Conservation (phyloP, 1,139 yeast species). For the Yamadazyma sp. region DNA sequence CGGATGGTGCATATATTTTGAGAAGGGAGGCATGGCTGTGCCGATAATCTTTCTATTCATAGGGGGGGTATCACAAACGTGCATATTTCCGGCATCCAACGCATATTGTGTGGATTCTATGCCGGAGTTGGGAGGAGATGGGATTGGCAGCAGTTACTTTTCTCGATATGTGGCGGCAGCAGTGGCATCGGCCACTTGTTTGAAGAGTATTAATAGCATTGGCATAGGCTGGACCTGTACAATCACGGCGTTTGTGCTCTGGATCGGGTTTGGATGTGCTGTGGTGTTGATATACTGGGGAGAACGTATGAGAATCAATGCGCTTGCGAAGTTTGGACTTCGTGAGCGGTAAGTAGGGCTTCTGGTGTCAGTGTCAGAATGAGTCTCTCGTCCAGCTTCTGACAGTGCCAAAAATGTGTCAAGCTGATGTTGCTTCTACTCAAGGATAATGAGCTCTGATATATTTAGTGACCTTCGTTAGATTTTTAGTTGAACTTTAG, state of each 20-base stretch:
- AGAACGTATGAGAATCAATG: conserved; percentile 20
- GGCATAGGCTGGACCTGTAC: conserved; percentile 57
- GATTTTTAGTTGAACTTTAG: too few relatives aligned
- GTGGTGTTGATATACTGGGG: conserved; percentile 22
- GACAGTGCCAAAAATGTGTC: too few relatives aligned
- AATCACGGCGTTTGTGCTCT: conserved; percentile 32
- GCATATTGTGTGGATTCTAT: conserved; percentile 57
- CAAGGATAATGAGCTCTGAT: too few relatives aligned
- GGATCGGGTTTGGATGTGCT: conserved; percentile 25
- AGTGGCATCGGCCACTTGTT: conserved; percentile 47
- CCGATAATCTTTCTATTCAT: conserved; percentile 50
- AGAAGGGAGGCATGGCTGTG: conserved; percentile 53
- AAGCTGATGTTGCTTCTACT: too few relatives aligned
- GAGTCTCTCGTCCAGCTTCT: too few relatives aligned
- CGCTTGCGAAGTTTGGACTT: conserved; percentile 11
- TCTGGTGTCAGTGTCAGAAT: too few relatives aligned
- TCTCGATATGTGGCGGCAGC: conserved; percentile 51
- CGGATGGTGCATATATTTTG: conserved; percentile 52
- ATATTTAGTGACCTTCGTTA: too few relatives aligned
- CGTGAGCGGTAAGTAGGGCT: conserved; percentile 3
- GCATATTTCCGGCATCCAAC: conserved; percentile 49
- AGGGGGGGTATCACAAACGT: conserved; percentile 50
- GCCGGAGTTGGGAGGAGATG: conserved; percentile 54
- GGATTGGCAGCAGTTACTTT: conserved; percentile 52
- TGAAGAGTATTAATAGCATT: conserved; percentile 41